These are phyloP conservation scores for Trichoderma reesei DNA, from an alignment of 495 filamentous ascomycete species.

Conservation along the genomic window DNA sequence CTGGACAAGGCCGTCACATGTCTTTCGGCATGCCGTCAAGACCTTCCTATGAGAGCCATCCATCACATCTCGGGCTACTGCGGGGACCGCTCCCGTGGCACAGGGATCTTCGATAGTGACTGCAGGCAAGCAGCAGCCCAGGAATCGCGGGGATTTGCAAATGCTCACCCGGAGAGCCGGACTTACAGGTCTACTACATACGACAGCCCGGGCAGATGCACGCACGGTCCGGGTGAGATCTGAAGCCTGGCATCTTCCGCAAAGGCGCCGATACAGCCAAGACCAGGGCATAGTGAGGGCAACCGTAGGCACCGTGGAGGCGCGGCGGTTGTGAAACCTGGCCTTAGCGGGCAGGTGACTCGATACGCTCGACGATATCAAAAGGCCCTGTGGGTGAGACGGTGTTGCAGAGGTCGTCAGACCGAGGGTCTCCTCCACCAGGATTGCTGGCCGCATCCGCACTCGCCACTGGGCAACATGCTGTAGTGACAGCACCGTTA, in stretches of 20 bases:
- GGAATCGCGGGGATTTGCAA: neutral
- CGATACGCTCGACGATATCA: neutral
- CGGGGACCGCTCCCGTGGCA: constrained; percentile 6
- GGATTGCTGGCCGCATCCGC: neutral
- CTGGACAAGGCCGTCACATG: neutral
- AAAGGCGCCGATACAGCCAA: too few relatives aligned
- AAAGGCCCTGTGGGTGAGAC: neutral
- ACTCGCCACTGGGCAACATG: neutral
- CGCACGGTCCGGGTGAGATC: too few relatives aligned
- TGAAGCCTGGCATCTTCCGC: too few relatives aligned
- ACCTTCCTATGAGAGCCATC: constrained; percentile 3
- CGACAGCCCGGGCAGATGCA: too few relatives aligned
- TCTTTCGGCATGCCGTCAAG: neutral
- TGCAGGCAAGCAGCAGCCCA: neutral
- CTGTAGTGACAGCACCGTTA: too few relatives aligned
- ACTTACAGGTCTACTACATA: too few relatives aligned
- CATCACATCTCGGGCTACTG: constrained; percentile 1
- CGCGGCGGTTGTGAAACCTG: neutral
- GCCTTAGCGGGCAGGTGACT: neutral
- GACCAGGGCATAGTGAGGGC: neutral
- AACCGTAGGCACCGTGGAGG: neutral
- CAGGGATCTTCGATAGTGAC: constrained; percentile 1
- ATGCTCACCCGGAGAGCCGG: neutral
- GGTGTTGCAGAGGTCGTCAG: neutral
- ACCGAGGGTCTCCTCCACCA: neutral